A percentile compares a stretch with the other conserved stretches of the same genome.
These are phyloP conservation scores for Trichophyton verrucosum DNA, from an alignment of 2,329 filamentous ascomycete species.

Conservation along the genomic window DNA sequence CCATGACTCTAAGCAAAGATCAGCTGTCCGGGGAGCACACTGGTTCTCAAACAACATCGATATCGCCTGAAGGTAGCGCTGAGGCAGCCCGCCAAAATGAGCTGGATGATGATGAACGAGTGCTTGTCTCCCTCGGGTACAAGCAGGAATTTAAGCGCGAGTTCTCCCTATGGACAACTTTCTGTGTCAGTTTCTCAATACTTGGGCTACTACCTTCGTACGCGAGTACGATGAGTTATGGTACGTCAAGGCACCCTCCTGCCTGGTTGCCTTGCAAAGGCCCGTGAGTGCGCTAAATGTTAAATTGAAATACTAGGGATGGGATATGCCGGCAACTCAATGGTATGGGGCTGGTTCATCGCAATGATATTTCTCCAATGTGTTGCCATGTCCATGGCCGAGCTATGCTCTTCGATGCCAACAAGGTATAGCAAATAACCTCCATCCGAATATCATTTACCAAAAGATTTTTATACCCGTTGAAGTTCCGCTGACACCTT, in stretches of 20 bases:
- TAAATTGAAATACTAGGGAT: conserved; percentile 22
- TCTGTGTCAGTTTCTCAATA: conserved; percentile 62
- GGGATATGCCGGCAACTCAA: conserved; percentile 47
- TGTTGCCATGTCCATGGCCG: conserved; percentile 57
- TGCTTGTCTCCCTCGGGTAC: conserved; percentile 37
- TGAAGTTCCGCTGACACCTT: neutral
- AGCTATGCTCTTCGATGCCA: conserved; percentile 61
- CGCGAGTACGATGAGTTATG: conserved; percentile 59
- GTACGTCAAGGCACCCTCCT: conserved; percentile 30
- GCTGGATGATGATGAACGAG: conserved; percentile 31
- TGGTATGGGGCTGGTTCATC: conserved; percentile 66
- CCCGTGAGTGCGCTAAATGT: conserved; percentile 26
- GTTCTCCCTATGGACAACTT: conserved; percentile 61
- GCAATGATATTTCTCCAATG: conserved; percentile 61
- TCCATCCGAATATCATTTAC: neutral
- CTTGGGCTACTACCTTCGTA: conserved; percentile 59
- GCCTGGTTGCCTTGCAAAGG: conserved; percentile 26
- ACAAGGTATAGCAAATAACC: conserved; percentile 37
- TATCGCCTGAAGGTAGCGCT: neutral
- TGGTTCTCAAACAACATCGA: neutral
- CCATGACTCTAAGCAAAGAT: neutral
- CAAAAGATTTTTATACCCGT: neutral
- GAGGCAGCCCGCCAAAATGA: conserved; percentile 8
- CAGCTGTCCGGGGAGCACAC: neutral
- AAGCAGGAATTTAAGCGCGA: conserved; percentile 56